phyloP scores from a whole-genome alignment of 768 basidiomycete species.

The Termitomyces sp. region DNA sequence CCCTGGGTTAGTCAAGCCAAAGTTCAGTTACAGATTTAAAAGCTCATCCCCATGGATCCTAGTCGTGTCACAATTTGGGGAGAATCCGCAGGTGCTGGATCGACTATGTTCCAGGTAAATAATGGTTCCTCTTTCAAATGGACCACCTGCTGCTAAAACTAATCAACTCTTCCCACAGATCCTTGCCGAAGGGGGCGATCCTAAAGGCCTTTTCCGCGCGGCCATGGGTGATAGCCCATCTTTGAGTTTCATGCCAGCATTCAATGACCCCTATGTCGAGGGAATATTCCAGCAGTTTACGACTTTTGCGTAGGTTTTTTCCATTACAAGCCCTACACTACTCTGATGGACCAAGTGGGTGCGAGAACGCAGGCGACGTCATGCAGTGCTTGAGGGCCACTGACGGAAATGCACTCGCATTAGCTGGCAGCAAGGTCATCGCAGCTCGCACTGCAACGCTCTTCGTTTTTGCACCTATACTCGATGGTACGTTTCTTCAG shows the following conservation, averaged over 20 bases:
- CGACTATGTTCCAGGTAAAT: constrained; percentile 36
- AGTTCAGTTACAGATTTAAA: background rate
- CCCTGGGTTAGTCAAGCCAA: constrained; percentile 18
- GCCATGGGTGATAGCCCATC: constrained; percentile 44
- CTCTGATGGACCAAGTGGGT: constrained; percentile 8
- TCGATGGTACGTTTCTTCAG: constrained; percentile 30
- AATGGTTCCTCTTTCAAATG: background rate
- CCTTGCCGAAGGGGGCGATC: constrained; percentile 33
- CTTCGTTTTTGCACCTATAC: constrained; percentile 35
- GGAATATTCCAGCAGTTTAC: constrained; percentile 32
- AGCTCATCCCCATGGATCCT: background rate
- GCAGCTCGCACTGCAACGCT: constrained; percentile 27
- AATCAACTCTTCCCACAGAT: constrained; percentile 20
- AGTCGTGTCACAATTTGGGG: constrained; percentile 42
- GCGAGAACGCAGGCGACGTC: constrained; percentile 15
- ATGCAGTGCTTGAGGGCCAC: constrained; percentile 32
- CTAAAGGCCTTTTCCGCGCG: constrained; percentile 33
- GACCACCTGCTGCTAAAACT: background rate
- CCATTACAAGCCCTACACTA: background rate
- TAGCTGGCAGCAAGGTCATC: constrained; percentile 28
- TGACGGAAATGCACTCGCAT: constrained; percentile 21
- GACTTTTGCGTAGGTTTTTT: constrained; percentile 27
- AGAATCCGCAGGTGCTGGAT: constrained; percentile 38
- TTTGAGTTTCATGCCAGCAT: constrained; percentile 30
- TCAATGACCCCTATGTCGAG: constrained; percentile 29